Base-by-base conservation (phyloP, 192 early-diverging fungal species). In the Umbelopsis sp. region DNA sequence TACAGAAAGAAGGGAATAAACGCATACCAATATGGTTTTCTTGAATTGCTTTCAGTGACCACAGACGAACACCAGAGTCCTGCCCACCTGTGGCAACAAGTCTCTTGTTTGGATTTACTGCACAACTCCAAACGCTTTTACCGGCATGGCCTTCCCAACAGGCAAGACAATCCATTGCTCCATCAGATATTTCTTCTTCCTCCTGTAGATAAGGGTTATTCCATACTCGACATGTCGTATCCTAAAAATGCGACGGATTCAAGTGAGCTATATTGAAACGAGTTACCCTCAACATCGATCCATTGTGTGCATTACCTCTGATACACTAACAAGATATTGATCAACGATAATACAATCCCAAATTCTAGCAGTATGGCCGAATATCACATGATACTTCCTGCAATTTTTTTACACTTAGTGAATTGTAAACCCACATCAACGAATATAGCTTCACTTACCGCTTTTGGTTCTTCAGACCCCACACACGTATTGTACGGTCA, bases 161-260 rank as follows among this genome's bases (percentile, higher is more conserved):
- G 10, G 89, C 89, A 41, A 92, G 56, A 49, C 91, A 90, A 26
- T 84, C 82, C 2, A 70, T 65, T 31, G 79, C 74, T 20, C 69
- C 77, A 41, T 70, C 54, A 4, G 11, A 31, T 3, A 68, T 29
- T 24, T 82, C 73, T 8, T 76, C 69, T 8, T 75, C 70, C 9
- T 71, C 56, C 14, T 74, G 62, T 69, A 50, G 43, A 29, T 84
- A 29, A 11, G 73, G 68, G 50, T 85, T 85, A 17, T 83, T 81
- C 95, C 95, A 96, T 11, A 96, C 87, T 7, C 92, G 85, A 50
- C 93, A 94, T 4, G 92, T 89, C 1, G 91, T 81, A 69, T 96
- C 95, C 75, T 72, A 50, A 22, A 45, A 21, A 14, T n/a, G 16
- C 21, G 34, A 24, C 22, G 22, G 53, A 41, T 66, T 11, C 5